A percentile compares a stretch with the other conserved stretches of the same genome.
Evolutionary conservation across 768 basidiomycete species (phyloP).

Genomic region (Tylopilus vinaceipallidus): DNA sequence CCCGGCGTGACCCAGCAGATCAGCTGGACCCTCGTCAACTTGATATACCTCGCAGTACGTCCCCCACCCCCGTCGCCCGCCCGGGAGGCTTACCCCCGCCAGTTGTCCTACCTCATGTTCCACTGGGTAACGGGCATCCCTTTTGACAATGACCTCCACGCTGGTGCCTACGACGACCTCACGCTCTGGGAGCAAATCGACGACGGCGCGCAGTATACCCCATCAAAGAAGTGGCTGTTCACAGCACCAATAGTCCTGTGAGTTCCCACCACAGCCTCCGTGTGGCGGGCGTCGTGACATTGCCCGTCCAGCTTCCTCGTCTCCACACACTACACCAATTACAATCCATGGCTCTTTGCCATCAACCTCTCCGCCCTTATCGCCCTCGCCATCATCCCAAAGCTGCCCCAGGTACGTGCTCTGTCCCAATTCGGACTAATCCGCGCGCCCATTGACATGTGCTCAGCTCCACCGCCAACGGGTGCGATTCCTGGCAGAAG

Average conservation of each 20-base stretch:
- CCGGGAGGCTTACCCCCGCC: slow-evolving; percentile 6
- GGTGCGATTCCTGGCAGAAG: slow-evolving; percentile 70
- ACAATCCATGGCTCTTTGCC: slow-evolving; percentile 91
- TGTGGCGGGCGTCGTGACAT: background rate
- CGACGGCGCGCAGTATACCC: slow-evolving; percentile 97
- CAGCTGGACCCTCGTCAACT: slow-evolving; percentile 93
- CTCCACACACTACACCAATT: slow-evolving; percentile 97
- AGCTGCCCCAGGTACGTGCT: slow-evolving; percentile 81
- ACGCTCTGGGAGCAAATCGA: slow-evolving; percentile 99
- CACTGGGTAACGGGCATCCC: slow-evolving; percentile 98
- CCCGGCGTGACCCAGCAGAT: slow-evolving; percentile 93
- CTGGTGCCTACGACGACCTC: slow-evolving; percentile 95
- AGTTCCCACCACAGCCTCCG: slow-evolving; percentile 30
- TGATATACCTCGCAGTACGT: slow-evolving; percentile 85
- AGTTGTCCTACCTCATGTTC: slow-evolving; percentile 99
- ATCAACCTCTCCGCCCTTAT: slow-evolving; percentile 83
- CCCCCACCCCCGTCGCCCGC: background rate
- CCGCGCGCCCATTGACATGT: slow-evolving; percentile 15
- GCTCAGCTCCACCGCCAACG: slow-evolving; percentile 77
- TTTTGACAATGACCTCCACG: slow-evolving; percentile 82
- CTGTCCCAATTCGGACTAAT: background rate
- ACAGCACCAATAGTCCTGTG: slow-evolving; percentile 87
- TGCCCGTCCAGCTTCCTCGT: slow-evolving; percentile 72
- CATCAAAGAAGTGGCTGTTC: slow-evolving; percentile 96
- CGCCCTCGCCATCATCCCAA: slow-evolving; percentile 82